phyloP scores from a whole-genome alignment of 108 stramenopile species.

The Nitzschia sp. region DNA sequence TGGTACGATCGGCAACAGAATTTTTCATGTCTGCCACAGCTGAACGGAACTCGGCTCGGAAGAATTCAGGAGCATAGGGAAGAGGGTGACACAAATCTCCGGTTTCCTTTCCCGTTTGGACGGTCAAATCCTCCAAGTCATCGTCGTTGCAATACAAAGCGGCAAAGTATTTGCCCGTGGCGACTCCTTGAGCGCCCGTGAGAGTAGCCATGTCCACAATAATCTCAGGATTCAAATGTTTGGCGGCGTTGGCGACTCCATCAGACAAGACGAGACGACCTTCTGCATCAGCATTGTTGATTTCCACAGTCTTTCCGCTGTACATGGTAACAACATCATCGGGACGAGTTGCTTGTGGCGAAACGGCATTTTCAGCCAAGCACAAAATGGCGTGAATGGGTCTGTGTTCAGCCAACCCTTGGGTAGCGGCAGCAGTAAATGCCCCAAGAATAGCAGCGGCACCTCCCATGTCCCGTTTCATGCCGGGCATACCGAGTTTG shows the following conservation, averaged over 20 bases:
- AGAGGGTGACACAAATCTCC: constrained; percentile 83
- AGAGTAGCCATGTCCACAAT: constrained; percentile 90
- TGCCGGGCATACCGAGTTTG: constrained; percentile 46
- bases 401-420: constrained; percentile 14
- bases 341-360: constrained; percentile 71
- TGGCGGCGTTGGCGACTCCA: constrained; percentile 77
- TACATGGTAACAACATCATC: constrained; percentile 72
- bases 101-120: constrained; percentile 44
- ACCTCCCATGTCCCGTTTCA: constrained; percentile 82
- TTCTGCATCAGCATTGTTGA: constrained; percentile 90
- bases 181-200: constrained; percentile 82
- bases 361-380: constrained; percentile 87
- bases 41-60: constrained; percentile 74
- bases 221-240: constrained; percentile 57
- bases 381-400: constrained; percentile 58
- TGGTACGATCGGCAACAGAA: constrained; percentile 74
- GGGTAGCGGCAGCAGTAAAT: constrained; percentile 63
- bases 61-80: constrained; percentile 79
- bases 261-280: constrained; percentile 83
- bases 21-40: constrained; percentile 91
- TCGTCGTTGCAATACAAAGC: constrained; percentile 73
- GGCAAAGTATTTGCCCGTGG: constrained; percentile 84
- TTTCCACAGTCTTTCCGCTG: constrained; percentile 42
- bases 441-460: constrained; percentile 77
- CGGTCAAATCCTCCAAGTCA: constrained; percentile 54